These are phyloP conservation scores for Arctium minus DNA, from an alignment of 129 eudicot genomes.

Conservation along the genomic window DNA sequence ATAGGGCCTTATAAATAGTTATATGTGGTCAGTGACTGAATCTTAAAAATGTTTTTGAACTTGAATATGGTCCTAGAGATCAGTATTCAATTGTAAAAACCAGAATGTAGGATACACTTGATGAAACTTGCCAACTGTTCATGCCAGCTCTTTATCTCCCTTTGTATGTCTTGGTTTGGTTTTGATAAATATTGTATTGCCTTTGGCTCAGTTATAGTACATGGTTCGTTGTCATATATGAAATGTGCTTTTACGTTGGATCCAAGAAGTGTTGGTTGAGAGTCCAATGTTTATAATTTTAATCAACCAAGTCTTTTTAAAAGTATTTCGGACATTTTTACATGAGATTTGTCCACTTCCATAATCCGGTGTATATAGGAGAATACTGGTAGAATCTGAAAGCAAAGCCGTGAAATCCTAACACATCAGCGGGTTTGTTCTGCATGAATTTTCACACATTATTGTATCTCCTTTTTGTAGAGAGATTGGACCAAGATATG, in stretches of 20 bases:
- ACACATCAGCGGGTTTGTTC: neutral
- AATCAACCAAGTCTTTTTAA: neutral
- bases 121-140: neutral
- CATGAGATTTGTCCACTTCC: neutral
- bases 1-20: neutral
- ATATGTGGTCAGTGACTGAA: neutral
- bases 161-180: neutral
- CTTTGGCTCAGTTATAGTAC: neutral
- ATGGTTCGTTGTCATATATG: neutral
- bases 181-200: neutral
- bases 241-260: neutral
- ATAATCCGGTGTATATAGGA: neutral
- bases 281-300: constrained; percentile 8
- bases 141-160: neutral
- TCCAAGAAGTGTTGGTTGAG: constrained; percentile 17
- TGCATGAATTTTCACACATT: neutral
- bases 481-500: constrained; percentile 82
- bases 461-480: constrained; percentile 35
- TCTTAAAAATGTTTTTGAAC: neutral
- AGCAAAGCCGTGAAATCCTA: neutral
- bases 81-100: neutral
- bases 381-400: neutral
- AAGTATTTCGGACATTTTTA: neutral
- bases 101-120: neutral
- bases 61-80: neutral